These are phyloP conservation scores for Aureobasidium sp. DNA, from an alignment of 2,329 filamentous ascomycete genomes.

Conservation along the genomic window DNA sequence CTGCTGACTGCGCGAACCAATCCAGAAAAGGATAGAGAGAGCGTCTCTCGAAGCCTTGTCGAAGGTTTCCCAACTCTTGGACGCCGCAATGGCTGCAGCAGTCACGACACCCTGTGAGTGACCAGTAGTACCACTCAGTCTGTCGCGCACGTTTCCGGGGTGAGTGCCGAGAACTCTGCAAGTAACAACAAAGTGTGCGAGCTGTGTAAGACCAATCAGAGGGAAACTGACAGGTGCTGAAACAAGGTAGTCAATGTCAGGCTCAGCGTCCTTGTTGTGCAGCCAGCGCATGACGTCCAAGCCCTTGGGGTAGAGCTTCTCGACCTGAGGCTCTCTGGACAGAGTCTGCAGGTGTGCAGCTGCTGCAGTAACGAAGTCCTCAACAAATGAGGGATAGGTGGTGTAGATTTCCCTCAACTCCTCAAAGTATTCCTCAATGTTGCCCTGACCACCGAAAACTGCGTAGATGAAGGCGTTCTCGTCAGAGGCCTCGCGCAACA, in stretches of 20 bases:
- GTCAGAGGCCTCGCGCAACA: slow-evolving; percentile 81
- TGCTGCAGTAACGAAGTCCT: slow-evolving; percentile 70
- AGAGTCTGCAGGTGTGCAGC: slow-evolving; percentile 83
- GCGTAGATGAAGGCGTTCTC: slow-evolving; percentile 79
- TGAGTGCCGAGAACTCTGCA: slow-evolving; percentile 86
- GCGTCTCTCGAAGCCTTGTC: slow-evolving; percentile 70
- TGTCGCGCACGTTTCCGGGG: slow-evolving; percentile 77
- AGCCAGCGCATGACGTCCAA: slow-evolving; percentile 92
- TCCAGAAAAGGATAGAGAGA: slow-evolving; percentile 95
- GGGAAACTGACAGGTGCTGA: slow-evolving; percentile 94
- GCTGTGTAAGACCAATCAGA: slow-evolving; percentile 88
- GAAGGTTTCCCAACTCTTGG: slow-evolving; percentile 89
- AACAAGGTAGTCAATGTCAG: slow-evolving; percentile 88
- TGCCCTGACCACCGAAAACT: slow-evolving; percentile 94
- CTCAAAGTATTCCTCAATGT: slow-evolving; percentile 99
- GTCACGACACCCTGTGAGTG: slow-evolving; percentile 96
- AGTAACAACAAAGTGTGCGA: slow-evolving; percentile 90
- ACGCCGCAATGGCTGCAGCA: slow-evolving; percentile 82
- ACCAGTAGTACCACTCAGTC: slow-evolving; percentile 80
- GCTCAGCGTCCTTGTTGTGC: slow-evolving; percentile 77
- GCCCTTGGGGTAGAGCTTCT: slow-evolving; percentile 97
- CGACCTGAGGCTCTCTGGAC: slow-evolving; percentile 72
- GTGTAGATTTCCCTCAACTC: slow-evolving; percentile 86
- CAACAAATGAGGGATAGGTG: slow-evolving; percentile 85
- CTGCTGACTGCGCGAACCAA: slow-evolving; percentile 92